Evolutionary conservation across 495 filamentous ascomycete species (phyloP).

Genomic region (Choiromyces venosus): DNA sequence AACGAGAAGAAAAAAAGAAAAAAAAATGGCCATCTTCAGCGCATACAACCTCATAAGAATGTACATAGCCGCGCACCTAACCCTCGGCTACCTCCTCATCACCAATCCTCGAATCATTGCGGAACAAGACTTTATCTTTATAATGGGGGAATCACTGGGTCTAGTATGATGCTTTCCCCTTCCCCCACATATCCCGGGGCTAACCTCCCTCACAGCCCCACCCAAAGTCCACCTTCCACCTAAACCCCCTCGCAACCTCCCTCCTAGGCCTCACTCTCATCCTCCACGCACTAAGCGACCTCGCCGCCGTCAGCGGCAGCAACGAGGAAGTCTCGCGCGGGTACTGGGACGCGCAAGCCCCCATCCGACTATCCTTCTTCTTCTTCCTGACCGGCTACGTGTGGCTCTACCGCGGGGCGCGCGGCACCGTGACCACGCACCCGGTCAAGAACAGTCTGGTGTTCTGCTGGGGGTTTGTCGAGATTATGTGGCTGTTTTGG

Average conservation of each 20-base stretch:
- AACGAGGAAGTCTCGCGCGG: constrained; percentile 28
- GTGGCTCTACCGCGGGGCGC: constrained; percentile 35
- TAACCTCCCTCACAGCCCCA: constrained; percentile 31
- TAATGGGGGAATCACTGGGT: constrained; percentile 39
- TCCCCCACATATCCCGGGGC: no score
- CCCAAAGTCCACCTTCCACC: constrained; percentile 25
- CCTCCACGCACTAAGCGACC: constrained; percentile 29
- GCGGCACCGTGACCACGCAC: constrained; percentile 5
- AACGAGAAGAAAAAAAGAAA: neutral
- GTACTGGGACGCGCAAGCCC: constrained; percentile 40
- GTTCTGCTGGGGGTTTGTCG: constrained; percentile 37
- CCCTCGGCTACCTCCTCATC: constrained; percentile 25
- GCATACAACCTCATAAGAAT: constrained; percentile 33
- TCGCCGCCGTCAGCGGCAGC: constrained; percentile 20
- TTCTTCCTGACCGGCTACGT: constrained; percentile 25
- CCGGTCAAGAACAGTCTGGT: constrained; percentile 38
- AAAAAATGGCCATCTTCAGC: constrained; percentile 27
- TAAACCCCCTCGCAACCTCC: constrained; percentile 35
- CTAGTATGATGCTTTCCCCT: no score
- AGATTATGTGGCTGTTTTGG: constrained; percentile 40
- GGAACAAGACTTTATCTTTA: constrained; percentile 18
- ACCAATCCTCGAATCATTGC: constrained; percentile 18
- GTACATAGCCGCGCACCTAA: constrained; percentile 25
- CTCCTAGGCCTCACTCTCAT: constrained; percentile 38
- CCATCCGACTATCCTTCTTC: constrained; percentile 43